These are phyloP conservation scores for Pythium dissotocum DNA, from an alignment of 352 stramenopile genomes.

Conservation along the genomic window DNA sequence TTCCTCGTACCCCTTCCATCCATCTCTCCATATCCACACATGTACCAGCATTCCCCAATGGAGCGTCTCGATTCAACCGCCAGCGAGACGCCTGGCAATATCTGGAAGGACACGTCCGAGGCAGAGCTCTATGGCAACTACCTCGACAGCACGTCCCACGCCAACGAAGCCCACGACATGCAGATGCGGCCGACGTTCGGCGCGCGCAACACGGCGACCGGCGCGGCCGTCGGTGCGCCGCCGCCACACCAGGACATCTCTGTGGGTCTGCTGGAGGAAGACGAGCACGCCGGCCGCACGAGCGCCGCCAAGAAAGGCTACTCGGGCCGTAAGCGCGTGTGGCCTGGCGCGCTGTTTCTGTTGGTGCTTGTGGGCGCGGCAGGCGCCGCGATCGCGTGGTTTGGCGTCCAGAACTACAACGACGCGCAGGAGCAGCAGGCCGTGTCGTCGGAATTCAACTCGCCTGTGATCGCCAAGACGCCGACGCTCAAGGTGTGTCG, in stretches of 20 bases:
- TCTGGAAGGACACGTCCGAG: conserved; percentile 75
- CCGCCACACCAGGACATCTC: conserved; percentile 69
- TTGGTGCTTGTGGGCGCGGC: conserved; percentile 51
- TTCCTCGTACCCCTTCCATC: not conserved
- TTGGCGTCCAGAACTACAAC: conserved; percentile 59
- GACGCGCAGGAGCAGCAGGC: conserved; percentile 63
- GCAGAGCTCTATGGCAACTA: conserved; percentile 79
- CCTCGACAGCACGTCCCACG: conserved; percentile 36
- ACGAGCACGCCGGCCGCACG: conserved; percentile 9
- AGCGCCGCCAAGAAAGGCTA: conserved; percentile 42
- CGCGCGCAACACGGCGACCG: conserved; percentile 32
- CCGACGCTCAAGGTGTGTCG: conserved; percentile 61
- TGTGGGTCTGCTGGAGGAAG: conserved; percentile 66
- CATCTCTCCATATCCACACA: not conserved
- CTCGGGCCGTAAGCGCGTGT: conserved; percentile 73
- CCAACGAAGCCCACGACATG: conserved; percentile 23
- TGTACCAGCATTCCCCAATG: conserved; percentile 17
- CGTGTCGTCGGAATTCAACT: conserved; percentile 52
- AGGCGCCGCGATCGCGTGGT: conserved; percentile 62
- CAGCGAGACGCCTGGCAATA: conserved; percentile 18
- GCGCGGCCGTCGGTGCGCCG: conserved; percentile 10
- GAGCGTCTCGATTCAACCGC: conserved; percentile 9
- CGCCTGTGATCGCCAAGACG: conserved; percentile 33
- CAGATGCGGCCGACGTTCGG: conserved; percentile 51
- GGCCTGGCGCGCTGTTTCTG: conserved; percentile 75